phyloP scores from a whole-genome alignment of 371 early-diverging fungal species.

The Fennellomyces sp. region DNA sequence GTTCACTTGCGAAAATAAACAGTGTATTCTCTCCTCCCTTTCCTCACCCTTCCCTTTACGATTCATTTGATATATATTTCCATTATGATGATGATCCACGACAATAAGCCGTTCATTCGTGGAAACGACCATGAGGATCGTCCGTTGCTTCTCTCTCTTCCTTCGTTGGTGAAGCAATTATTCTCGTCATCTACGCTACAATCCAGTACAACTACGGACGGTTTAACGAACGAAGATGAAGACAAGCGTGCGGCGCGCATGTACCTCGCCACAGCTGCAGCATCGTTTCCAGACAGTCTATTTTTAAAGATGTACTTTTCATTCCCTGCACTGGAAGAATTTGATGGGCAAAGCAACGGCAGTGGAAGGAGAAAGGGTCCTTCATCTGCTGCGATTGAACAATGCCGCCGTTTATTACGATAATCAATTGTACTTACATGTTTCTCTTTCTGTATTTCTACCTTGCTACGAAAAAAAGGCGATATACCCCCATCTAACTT shows the following conservation, averaged over 20 bases:
- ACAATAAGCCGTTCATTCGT: not conserved
- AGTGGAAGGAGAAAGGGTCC: not conserved
- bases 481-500: not conserved
- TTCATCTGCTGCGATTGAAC: not conserved
- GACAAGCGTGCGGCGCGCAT: constrained; percentile 1
- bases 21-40: not conserved
- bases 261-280: not conserved
- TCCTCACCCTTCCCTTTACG: not conserved
- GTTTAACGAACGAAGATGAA: not conserved
- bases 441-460: not conserved
- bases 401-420: not conserved
- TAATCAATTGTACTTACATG: not conserved
- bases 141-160: too few species aligned
- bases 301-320: constrained; percentile 4
- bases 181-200: not conserved
- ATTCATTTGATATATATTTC: not conserved
- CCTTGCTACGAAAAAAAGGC: not conserved
- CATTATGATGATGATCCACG: constrained; percentile 3
- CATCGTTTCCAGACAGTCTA: not conserved
- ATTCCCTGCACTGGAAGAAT: constrained; percentile 1
- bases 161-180: not conserved
- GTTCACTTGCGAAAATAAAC: not conserved
- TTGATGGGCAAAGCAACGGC: not conserved
- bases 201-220: not conserved
- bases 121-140: too few species aligned